Conservation (phyloP, 2,329 filamentous ascomycete genomes). For the Fusarium bactridioides region DNA sequence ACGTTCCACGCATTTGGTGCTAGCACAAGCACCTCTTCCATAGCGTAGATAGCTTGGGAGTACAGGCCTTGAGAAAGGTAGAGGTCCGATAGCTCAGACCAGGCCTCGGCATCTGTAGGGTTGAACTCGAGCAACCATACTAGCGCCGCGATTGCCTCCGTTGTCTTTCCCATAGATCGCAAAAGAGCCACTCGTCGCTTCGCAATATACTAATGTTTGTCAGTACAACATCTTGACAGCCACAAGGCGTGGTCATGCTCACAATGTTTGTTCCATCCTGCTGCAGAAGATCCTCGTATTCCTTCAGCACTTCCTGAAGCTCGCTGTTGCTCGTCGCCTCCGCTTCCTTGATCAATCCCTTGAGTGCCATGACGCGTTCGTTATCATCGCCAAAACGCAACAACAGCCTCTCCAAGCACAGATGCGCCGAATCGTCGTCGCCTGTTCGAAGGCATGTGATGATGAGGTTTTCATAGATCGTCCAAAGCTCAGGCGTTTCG, state of each 20-base stretch:
- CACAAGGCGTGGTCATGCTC: slow-evolving; percentile 43
- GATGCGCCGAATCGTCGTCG: slow-evolving; percentile 78
- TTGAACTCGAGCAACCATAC: slow-evolving; percentile 80
- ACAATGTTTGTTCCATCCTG: slow-evolving; percentile 83
- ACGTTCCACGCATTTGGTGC: slow-evolving; percentile 96
- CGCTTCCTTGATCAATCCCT: slow-evolving; percentile 86
- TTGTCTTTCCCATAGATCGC: slow-evolving; percentile 71
- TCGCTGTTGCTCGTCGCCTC: slow-evolving; percentile 71
- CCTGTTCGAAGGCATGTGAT: slow-evolving; percentile 84
- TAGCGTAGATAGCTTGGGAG: slow-evolving; percentile 82
- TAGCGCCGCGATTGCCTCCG: slow-evolving; percentile 79
- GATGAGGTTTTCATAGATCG: slow-evolving; percentile 85
- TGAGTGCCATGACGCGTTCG: slow-evolving; percentile 84
- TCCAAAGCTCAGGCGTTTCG: slow-evolving; percentile 85
- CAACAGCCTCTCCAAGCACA: slow-evolving; percentile 78
- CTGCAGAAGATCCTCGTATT: slow-evolving; percentile 79
- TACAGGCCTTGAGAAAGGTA: slow-evolving; percentile 83
- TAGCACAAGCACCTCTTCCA: slow-evolving; percentile 89
- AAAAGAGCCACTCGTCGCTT: slow-evolving; percentile 87
- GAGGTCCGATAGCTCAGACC: slow-evolving; percentile 89
- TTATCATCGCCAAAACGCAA: slow-evolving; percentile 84
- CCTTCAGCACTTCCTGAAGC: slow-evolving; percentile 73
- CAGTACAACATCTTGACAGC: slow-evolving; percentile 20
- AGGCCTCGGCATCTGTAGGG: slow-evolving; percentile 91
- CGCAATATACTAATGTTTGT: slow-evolving; percentile 71